Percentiles rank a stretch among this genome's conserved stretches.
Evolutionary conservation across 306 rosid genomes (phyloP).

Genomic region (Cajanus cajan): DNA sequence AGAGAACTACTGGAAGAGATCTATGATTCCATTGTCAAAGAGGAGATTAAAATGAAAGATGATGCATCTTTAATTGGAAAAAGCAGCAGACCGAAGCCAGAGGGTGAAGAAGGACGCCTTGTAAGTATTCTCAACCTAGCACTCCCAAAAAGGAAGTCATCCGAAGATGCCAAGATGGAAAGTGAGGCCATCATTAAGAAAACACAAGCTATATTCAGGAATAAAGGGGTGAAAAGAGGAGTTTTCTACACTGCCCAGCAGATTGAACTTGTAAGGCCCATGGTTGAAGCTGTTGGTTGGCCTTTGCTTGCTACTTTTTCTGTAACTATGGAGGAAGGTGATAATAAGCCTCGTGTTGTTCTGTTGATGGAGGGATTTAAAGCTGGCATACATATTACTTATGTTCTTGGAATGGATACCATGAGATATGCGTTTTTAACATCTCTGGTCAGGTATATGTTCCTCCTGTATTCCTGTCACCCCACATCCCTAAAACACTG

Average conservation of each 20-base stretch:
- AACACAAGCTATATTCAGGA: constrained; percentile 89
- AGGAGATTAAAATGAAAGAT: constrained; percentile 94
- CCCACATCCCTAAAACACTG: not conserved
- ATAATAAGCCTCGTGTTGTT: constrained; percentile 86
- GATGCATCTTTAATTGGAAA: constrained; percentile 59
- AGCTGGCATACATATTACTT: constrained; percentile 93
- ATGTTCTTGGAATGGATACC: constrained; percentile 97
- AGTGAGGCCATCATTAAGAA: constrained; percentile 92
- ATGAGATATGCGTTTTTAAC: constrained; percentile 99
- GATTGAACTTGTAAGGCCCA: constrained; percentile 98
- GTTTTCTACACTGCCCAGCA: constrained; percentile 88
- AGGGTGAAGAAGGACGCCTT: constrained; percentile 90
- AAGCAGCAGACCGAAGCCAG: constrained; percentile 66
- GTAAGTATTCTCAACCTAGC: constrained; percentile 94
- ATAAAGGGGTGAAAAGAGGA: constrained; percentile 80
- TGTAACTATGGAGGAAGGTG: constrained; percentile 99
- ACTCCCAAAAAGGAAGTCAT: constrained; percentile 74
- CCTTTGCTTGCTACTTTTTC: constrained; percentile 98
- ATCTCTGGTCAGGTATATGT: constrained; percentile 80
- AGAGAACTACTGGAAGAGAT: constrained; percentile 87
- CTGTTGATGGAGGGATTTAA: constrained; percentile 97
- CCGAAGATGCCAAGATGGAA: constrained; percentile 75
- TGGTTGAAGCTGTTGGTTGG: constrained; percentile 99
- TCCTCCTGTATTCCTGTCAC: not conserved
- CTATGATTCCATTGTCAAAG: constrained; percentile 87